These are phyloP conservation scores for Taphrina communis DNA, from an alignment of 1,139 yeast species.

Conservation along the genomic window DNA sequence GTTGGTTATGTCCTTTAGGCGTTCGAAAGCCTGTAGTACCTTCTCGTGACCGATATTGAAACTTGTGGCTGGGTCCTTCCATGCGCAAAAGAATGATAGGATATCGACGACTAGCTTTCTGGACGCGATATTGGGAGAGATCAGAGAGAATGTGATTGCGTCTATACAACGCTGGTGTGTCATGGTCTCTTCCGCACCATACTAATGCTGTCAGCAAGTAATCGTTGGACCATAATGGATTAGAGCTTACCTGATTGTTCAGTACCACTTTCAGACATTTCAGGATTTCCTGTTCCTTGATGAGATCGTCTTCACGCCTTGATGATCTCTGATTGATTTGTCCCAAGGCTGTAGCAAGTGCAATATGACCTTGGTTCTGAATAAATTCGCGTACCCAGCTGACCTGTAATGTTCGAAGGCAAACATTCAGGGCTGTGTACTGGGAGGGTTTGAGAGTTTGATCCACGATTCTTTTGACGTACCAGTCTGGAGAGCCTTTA, in stretches of 20 bases:
- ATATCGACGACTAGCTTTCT: conserved; percentile 83
- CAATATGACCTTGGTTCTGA: conserved; percentile 86
- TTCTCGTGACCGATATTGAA: conserved; percentile 60
- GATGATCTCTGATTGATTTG: conserved; percentile 53
- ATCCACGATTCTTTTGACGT: conserved; percentile 74
- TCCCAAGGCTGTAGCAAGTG: conserved; percentile 66
- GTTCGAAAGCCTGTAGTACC: conserved; percentile 68
- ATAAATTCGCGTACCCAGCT: conserved; percentile 86
- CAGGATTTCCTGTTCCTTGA: conserved; percentile 65
- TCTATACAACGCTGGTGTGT: conserved; percentile 60
- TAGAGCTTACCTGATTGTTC: conserved; percentile 53
- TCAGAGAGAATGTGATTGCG: conserved; percentile 65
- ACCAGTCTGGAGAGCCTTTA: conserved; percentile 68
- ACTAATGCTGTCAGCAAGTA: conserved; percentile 43
- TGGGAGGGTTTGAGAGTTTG: conserved; percentile 72
- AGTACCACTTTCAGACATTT: conserved; percentile 68
- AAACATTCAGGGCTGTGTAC: conserved; percentile 84
- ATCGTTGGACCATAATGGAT: not conserved
- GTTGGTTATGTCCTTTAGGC: conserved; percentile 65
- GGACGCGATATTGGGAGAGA: conserved; percentile 71
- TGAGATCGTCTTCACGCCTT: conserved; percentile 56
- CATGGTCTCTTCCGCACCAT: conserved; percentile 64
- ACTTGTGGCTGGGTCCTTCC: conserved; percentile 54
- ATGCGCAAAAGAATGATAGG: conserved; percentile 61
- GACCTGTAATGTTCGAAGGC: conserved; percentile 87